These are phyloP conservation scores for Anastatica hierochuntica DNA, from an alignment of 345 rosid genomes.

Conservation along the genomic window DNA sequence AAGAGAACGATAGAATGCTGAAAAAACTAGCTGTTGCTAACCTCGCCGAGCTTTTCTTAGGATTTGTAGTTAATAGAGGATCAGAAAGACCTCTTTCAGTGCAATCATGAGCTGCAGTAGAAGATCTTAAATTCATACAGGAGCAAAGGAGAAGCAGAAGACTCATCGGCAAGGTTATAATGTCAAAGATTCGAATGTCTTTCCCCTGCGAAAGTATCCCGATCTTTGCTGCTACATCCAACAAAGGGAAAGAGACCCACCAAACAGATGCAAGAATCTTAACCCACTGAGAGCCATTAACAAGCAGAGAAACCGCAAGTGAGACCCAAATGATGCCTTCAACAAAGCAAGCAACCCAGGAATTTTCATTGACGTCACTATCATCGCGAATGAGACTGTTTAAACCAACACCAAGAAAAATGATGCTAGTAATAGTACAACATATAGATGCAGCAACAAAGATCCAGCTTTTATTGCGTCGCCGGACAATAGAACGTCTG, in stretches of 20 bases:
- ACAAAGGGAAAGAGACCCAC: conserved; percentile 55
- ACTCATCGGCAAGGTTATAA: conserved; percentile 39
- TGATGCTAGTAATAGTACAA: conserved; percentile 37
- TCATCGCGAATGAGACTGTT: conserved; percentile 23
- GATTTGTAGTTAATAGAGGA: conserved; percentile 33
- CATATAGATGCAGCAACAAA: conserved; percentile 30
- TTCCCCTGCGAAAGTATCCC: conserved; percentile 25
- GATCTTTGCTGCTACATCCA: conserved; percentile 37
- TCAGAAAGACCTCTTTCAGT: conserved; percentile 31
- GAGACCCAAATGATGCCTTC: conserved; percentile 58
- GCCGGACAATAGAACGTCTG: not conserved
- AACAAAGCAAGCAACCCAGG: conserved; percentile 31
- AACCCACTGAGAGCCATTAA: conserved; percentile 34
- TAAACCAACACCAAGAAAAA: conserved; percentile 29
- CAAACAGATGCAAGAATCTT: conserved; percentile 37
- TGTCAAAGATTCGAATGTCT: conserved; percentile 27
- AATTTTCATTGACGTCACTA: not conserved
- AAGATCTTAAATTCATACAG: conserved; percentile 29
- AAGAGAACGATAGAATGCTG: conserved; percentile 47
- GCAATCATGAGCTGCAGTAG: conserved; percentile 1
- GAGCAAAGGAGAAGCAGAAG: conserved; percentile 49
- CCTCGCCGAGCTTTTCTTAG: conserved; percentile 11
- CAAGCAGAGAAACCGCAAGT: conserved; percentile 49
- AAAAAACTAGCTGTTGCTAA: conserved; percentile 38
- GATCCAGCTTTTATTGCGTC: conserved; percentile 34